Base-by-base conservation (phyloP, 176 grass and related monocot genomes). In the Musa itinerans region DNA sequence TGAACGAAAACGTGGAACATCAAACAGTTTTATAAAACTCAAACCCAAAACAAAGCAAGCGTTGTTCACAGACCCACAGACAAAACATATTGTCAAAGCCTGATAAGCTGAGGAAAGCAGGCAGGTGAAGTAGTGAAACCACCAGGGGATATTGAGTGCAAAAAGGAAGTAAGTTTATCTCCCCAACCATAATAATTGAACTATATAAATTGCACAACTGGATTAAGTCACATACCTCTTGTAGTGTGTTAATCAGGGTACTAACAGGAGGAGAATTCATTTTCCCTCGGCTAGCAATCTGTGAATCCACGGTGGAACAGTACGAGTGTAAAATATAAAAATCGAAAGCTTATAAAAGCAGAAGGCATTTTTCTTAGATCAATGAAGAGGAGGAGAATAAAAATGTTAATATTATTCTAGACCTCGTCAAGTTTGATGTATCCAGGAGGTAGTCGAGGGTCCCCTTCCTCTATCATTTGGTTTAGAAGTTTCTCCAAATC, bases 371-470 rank as follows among this genome's bases (percentile, higher is more conserved):
- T 25, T 77, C 48, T 53, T 16, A 68, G 34, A 68, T 27, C 6
- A 29, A 77, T 11, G 13, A 17, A 26, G 54, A 11, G 2, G 50
- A 67, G 34, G 43, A 11, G 65, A 82, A 73, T 56, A 23, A 62
- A 14, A 78, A 84, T 78, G 53, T 29, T 68, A 29, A 12, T 68
- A 50, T 76, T 59, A 74, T 50, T 22, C 16, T 73, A 49, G 9
- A 87, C 90, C 95, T 98, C 90, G 72, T 93, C 90, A 76, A 93
- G 73, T 91, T 87, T 91, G 76, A 93, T 91, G 75, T 91, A 98
- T 86, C 90, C 90, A 86, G 95, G 90, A 50, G 88, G 90, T 25
- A 98, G 81, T 58, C 34, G 77, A 43, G 88, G 84, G 61, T 91
- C 82, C 29, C 86, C 90, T 79, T 98, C 94, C 65, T 87, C 88